These are phyloP conservation scores for Closterium sp. DNA, from an alignment of 139 green algal species.

Conservation along the genomic window DNA sequence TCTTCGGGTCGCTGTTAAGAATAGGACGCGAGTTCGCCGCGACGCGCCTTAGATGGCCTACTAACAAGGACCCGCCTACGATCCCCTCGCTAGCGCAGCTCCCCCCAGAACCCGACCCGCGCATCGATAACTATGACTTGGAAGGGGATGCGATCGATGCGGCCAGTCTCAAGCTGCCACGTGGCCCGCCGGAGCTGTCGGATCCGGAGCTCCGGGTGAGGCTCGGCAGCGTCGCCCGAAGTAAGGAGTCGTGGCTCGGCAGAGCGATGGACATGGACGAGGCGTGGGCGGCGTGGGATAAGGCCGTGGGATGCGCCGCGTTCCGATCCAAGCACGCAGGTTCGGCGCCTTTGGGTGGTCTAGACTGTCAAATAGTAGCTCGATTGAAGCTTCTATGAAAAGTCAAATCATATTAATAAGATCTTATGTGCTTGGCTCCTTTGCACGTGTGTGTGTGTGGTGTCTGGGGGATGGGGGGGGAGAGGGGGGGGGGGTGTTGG, in stretches of 20 bases:
- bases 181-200: not conserved
- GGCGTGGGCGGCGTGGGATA: not conserved
- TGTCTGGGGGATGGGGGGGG: too few species aligned
- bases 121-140: not conserved
- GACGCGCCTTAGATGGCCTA: not conserved
- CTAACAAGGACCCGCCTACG: not conserved
- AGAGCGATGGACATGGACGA: not conserved
- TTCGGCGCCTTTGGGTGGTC: too few species aligned
- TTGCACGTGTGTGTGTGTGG: too few species aligned
- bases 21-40: not conserved
- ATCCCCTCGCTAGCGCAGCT: not conserved
- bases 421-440: too few species aligned
- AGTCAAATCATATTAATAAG: too few species aligned
- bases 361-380: too few species aligned
- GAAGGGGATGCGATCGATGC: not conserved
- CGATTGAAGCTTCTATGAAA: too few species aligned
- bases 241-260: not conserved
- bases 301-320: not conserved
- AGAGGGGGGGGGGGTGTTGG: too few species aligned
- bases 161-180: not conserved
- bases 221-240: not conserved
- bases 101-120: not conserved
- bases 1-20: not conserved
- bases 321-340: not conserved
- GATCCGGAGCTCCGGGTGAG: not conserved